phyloP scores from a whole-genome alignment of 2,329 filamentous ascomycete genomes.

The Hypoxylon sp. region DNA sequence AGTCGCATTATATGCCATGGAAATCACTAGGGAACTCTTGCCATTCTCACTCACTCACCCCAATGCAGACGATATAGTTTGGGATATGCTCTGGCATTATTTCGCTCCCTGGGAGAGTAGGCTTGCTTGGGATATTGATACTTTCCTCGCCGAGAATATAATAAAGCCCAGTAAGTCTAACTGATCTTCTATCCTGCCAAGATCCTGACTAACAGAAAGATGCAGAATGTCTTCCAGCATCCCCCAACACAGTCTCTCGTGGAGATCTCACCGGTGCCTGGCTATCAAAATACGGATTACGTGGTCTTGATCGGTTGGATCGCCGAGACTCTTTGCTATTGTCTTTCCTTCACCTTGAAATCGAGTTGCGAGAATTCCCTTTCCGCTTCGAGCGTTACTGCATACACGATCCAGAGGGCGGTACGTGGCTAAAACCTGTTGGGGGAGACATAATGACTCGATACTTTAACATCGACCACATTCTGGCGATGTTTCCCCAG shows the following conservation, averaged over 20 bases:
- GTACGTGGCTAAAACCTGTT: neutral
- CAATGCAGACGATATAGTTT: neutral
- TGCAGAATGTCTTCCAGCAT: neutral
- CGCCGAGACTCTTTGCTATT: neutral
- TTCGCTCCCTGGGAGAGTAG: neutral
- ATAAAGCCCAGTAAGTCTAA: neutral
- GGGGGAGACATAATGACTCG: neutral
- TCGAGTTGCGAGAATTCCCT: neutral
- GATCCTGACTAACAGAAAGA: neutral
- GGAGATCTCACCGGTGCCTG: neutral
- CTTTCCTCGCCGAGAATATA: neutral
- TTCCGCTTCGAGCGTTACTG: neutral
- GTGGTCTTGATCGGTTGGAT: neutral
- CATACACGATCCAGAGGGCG: neutral
- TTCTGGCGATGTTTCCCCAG: neutral
- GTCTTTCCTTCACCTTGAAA: neutral
- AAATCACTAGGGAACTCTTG: neutral
- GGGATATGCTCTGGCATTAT: conserved; percentile 1
- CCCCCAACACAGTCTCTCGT: too few relatives aligned
- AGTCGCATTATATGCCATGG: neutral
- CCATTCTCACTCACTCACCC: neutral
- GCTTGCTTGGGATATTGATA: neutral
- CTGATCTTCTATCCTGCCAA: neutral
- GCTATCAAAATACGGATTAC: neutral
- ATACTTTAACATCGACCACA: neutral